Conservation (phyloP, 1,139 yeast genomes). For the Suhomyces panamericanus region DNA sequence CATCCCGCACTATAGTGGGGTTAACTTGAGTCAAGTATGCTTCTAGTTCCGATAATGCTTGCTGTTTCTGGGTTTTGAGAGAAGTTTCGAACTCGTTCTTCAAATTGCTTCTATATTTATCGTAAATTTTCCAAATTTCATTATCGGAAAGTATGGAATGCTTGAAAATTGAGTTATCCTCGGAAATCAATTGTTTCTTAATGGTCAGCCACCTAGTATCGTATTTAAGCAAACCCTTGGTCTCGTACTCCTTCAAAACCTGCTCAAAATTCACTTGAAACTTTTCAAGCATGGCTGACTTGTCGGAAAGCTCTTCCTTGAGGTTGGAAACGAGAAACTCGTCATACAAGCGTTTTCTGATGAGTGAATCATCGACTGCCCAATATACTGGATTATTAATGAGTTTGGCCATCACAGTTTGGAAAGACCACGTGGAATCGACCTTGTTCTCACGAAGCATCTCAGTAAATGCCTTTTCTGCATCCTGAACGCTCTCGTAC, state of each 20-base stretch:
- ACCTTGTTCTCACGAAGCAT: conserved; percentile 57
- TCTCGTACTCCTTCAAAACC: conserved; percentile 42
- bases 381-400: conserved; percentile 68
- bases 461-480: conserved; percentile 47
- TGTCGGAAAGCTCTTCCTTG: conserved; percentile 54
- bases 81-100: conserved; percentile 37
- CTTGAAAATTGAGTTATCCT: conserved; percentile 65
- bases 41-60: conserved; percentile 54
- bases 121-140: conserved; percentile 53
- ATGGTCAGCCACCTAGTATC: conserved; percentile 70
- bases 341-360: conserved; percentile 65
- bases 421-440: conserved; percentile 78
- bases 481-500: conserved; percentile 30
- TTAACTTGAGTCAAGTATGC: conserved; percentile 45
- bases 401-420: conserved; percentile 59
- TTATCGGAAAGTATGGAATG: conserved; percentile 62
- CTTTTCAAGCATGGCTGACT: conserved; percentile 52
- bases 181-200: conserved; percentile 45
- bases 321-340: conserved; percentile 57
- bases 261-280: conserved; percentile 55
- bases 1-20: conserved; percentile 30
- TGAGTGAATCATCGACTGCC: conserved; percentile 61
- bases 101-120: conserved; percentile 48
- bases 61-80: conserved; percentile 34
- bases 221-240: conserved; percentile 44